phyloP scores from a whole-genome alignment of 2,329 filamentous ascomycete species.

The Venturia aucupariae region DNA sequence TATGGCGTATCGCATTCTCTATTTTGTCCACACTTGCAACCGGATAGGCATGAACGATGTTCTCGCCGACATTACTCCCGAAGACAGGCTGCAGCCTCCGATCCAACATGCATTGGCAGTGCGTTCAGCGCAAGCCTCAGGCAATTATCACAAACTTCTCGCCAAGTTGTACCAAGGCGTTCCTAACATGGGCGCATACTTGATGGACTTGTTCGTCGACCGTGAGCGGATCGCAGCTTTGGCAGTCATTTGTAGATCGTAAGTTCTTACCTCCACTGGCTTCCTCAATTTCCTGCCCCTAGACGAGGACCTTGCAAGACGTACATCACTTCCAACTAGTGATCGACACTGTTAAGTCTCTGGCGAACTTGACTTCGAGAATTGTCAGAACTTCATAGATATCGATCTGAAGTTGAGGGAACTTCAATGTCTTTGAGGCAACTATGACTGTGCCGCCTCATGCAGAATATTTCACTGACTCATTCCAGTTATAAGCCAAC shows the following conservation, averaged over 20 bases:
- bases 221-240: conserved; percentile 86
- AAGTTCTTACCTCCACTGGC: conserved; percentile 37
- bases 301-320: no score
- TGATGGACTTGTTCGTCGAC: conserved; percentile 98
- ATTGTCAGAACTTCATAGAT: no score
- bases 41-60: conserved; percentile 96
- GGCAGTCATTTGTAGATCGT: conserved; percentile 92
- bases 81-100: conserved; percentile 79
- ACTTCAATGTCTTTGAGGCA: no score
- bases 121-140: conserved; percentile 80
- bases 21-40: conserved; percentile 98
- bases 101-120: conserved; percentile 89
- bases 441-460: no score
- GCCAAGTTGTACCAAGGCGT: conserved; percentile 81
- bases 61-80: conserved; percentile 94
- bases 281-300: no score
- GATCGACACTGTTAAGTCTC: no score
- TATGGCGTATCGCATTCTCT: conserved; percentile 98
- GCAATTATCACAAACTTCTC: conserved; percentile 97
- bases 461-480: conserved; percentile 35
- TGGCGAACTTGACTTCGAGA: no score
- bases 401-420: no score
- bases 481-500: conserved; percentile 75
- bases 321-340: no score
- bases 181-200: conserved; percentile 92